Conservation (phyloP, 768 basidiomycete species). For the Russula foetens region DNA sequence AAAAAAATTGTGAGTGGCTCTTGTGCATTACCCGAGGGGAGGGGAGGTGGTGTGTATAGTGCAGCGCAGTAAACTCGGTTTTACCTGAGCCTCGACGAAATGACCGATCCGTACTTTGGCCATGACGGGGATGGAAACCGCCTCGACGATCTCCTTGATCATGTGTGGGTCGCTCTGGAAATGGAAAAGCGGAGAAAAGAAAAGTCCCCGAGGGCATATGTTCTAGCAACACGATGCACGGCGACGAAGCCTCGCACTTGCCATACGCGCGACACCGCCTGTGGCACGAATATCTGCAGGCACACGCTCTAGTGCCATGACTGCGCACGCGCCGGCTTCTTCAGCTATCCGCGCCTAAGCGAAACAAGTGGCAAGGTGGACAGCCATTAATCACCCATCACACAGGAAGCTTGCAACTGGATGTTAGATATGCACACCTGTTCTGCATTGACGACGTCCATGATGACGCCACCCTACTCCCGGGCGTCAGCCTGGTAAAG, state of each 20-base stretch:
- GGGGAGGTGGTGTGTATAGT: neutral
- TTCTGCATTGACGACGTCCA: conserved; percentile 88
- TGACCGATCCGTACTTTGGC: conserved; percentile 95
- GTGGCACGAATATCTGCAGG: conserved; percentile 89
- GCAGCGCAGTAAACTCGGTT: neutral
- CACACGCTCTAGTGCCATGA: conserved; percentile 94
- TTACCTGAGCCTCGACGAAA: conserved; percentile 90
- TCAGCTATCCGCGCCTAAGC: conserved; percentile 88
- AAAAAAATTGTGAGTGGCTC: neutral
- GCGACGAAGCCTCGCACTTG: conserved; percentile 29
- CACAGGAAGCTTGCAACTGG: neutral
- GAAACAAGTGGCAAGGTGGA: conserved; percentile 13
- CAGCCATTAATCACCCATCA: conserved; percentile 20
- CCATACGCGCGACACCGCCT: conserved; percentile 97
- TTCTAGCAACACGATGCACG: neutral
- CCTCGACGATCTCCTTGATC: conserved; percentile 93
- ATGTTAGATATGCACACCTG: conserved; percentile 31
- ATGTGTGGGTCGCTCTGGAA: conserved; percentile 85
- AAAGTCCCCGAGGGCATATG: neutral
- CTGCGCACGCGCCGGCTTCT: conserved; percentile 94
- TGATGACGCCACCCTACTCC: conserved; percentile 74
- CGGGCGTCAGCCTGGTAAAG: neutral
- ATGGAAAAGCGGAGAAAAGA: neutral
- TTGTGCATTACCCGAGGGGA: neutral
- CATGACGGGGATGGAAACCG: conserved; percentile 97